Base-by-base conservation (phyloP, 2,329 filamentous ascomycete species). In the Scortechinia acanthostroma region DNA sequence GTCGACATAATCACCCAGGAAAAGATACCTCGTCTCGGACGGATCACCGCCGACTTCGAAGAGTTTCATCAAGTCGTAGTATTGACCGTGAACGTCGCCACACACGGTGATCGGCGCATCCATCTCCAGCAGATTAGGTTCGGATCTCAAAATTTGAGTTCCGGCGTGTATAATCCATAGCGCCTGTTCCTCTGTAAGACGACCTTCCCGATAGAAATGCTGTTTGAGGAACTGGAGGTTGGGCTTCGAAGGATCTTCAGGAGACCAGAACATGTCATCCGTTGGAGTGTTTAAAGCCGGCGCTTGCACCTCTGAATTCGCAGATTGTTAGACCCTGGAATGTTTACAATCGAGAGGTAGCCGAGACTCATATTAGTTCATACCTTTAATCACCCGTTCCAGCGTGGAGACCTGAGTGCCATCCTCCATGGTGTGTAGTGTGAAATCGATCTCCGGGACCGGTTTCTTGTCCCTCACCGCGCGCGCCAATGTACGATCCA, bases 51-150 rank as follows among this genome's bases (percentile, higher is more conserved):
- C 93, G 44, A 98, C 93, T 67, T 98, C 93, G 59, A 98, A 98
- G 23, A 98, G 77, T 74, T 98, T 98, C 93, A 98, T 98, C 61
- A 98, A 70, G 65, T 98, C 93, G 65, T 95, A 98, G 71, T 97
- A 98, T 70, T 98, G 93, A 54, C 93, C 93, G 66, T 98, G 93
- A 45, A 98, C 91, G 60, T 98, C 93, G 61, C 93, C 93, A 59
- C 93, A 98, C 43, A 98, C 93, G 6, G 93, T 98, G 61, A 98
- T 98, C 49, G 93, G 93, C 33, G 93, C 93, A 65, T 98, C 93
- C 93, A 98, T 98, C 74, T 98, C 93, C 54, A 98, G 76, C 52
- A 98, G 74, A 65, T 97, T 98, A 52, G 93, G 91, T 70, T 98
- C 93, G 50, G 84, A 76, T 59, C 85, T 86, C 57, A 98, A 75